Percentiles rank a stretch among this genome's conserved stretches.
Evolutionary conservation across 176 grass and related monocot genomes (phyloP).

Genomic region (Bonia amplexicaulis): DNA sequence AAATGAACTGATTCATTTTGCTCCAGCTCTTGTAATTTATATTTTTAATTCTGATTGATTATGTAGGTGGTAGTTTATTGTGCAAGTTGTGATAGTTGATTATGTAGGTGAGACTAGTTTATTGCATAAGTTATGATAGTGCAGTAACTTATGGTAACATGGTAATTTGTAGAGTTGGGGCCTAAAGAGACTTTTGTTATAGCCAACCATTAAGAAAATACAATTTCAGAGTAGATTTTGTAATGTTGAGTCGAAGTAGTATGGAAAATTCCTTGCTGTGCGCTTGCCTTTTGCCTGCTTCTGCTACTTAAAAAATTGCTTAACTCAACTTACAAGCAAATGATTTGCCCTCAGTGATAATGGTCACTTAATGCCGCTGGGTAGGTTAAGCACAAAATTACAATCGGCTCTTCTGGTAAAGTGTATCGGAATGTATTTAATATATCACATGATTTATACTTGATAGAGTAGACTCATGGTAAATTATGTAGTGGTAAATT

Average conservation of each 20-base stretch:
- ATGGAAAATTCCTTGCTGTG: background rate
- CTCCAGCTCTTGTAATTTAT: background rate
- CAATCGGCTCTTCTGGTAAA: background rate
- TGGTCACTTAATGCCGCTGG: background rate
- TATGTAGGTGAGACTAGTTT: background rate
- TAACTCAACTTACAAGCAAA: background rate
- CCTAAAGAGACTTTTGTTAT: background rate
- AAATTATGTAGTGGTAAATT: background rate
- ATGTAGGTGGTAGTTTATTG: background rate
- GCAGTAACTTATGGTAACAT: background rate
- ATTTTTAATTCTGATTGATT: background rate
- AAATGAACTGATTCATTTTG: background rate
- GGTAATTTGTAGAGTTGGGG: background rate
- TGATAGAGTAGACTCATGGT: background rate
- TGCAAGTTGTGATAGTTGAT: background rate
- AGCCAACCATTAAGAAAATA: background rate
- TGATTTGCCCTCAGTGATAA: background rate
- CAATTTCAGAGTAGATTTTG: background rate
- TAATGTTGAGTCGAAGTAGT: background rate
- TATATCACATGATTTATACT: background rate
- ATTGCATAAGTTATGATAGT: background rate
- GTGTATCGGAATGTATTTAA: background rate
- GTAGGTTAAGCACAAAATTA: background rate
- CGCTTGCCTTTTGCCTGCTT: background rate
- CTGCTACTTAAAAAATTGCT: background rate